A percentile compares a stretch with the other conserved stretches of the same genome.
These are phyloP conservation scores for Kuraishia molischiana DNA, from an alignment of 805 yeast species.

Conservation along the genomic window DNA sequence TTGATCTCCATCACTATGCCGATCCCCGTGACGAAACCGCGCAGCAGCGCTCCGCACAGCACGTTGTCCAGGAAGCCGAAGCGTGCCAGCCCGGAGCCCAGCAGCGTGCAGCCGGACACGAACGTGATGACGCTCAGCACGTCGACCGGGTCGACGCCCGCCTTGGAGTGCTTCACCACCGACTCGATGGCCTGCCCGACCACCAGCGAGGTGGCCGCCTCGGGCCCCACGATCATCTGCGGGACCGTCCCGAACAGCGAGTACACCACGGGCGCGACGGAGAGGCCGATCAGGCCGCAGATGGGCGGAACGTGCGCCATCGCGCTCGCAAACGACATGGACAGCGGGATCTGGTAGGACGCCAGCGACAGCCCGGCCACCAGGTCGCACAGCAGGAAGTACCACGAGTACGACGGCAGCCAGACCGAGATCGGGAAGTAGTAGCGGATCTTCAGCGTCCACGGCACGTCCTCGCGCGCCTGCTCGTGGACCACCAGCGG, in stretches of 20 bases:
- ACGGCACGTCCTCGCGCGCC: neutral
- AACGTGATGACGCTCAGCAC: constrained; percentile 62
- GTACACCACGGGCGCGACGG: constrained; percentile 72
- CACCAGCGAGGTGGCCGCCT: constrained; percentile 76
- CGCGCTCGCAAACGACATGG: constrained; percentile 72
- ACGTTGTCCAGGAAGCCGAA: constrained; percentile 82
- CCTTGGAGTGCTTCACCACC: constrained; percentile 29
- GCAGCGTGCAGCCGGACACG: constrained; percentile 61
- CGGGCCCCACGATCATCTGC: constrained; percentile 85
- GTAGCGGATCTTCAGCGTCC: constrained; percentile 32
- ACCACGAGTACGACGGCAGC: constrained; percentile 40
- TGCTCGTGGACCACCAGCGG: neutral
- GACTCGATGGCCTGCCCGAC: constrained; percentile 71
- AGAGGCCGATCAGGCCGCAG: constrained; percentile 68
- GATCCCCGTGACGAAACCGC: constrained; percentile 82
- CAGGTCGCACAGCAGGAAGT: constrained; percentile 45
- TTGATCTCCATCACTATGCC: constrained; percentile 78
- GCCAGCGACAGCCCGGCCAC: constrained; percentile 84
- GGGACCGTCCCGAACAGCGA: constrained; percentile 80
- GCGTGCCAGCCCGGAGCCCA: constrained; percentile 71
- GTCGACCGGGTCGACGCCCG: constrained; percentile 33
- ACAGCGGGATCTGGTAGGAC: constrained; percentile 83
- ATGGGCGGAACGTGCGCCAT: constrained; percentile 78
- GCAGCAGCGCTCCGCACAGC: constrained; percentile 61
- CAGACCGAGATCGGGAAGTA: constrained; percentile 62